phyloP scores from a whole-genome alignment of 1,139 yeast species.

The Casaregolazyma lundiana region DNA sequence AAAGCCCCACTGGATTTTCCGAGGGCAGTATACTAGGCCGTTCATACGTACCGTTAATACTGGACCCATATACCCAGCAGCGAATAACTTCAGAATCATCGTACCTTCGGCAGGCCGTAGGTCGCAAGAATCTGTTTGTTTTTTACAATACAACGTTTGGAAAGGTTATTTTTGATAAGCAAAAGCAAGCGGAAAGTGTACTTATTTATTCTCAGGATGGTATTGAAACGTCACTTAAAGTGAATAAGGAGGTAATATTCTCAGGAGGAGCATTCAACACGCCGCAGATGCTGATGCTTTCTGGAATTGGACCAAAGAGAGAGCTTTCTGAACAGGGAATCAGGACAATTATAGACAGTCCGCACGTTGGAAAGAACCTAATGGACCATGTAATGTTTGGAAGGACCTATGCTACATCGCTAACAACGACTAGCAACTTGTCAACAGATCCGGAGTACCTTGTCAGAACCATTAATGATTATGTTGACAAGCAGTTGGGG shows the following conservation, averaged over 20 bases:
- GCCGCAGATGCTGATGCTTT: slow-evolving; percentile 30
- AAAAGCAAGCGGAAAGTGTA: slow-evolving; percentile 21
- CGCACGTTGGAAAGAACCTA: slow-evolving; percentile 29
- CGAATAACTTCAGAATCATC: not conserved
- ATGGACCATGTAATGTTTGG: slow-evolving; percentile 25
- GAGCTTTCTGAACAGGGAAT: slow-evolving; percentile 24
- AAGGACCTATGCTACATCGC: not conserved
- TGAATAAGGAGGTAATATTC: slow-evolving; percentile 27
- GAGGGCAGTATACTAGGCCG: not conserved
- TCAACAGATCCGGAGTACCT: not conserved
- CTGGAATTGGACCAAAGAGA: slow-evolving; percentile 28
- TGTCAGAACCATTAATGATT: not conserved
- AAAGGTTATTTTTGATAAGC: not conserved
- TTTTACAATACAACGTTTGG: not conserved
- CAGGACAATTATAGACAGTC: slow-evolving; percentile 24
- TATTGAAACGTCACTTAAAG: slow-evolving; percentile 21
- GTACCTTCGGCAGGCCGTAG: not conserved
- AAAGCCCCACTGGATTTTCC: not conserved
- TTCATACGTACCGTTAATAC: not conserved
- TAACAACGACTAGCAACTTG: not conserved
- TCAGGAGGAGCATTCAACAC: slow-evolving; percentile 31
- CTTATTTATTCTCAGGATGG: slow-evolving; percentile 23
- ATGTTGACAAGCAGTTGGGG: not conserved
- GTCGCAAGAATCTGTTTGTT: not conserved
- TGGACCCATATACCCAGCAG: not conserved